Evolutionary conservation across 768 basidiomycete genomes (phyloP), one percentile per base, ranked within the genome.

Genomic region (Psilocybe cyanescens): DNA sequence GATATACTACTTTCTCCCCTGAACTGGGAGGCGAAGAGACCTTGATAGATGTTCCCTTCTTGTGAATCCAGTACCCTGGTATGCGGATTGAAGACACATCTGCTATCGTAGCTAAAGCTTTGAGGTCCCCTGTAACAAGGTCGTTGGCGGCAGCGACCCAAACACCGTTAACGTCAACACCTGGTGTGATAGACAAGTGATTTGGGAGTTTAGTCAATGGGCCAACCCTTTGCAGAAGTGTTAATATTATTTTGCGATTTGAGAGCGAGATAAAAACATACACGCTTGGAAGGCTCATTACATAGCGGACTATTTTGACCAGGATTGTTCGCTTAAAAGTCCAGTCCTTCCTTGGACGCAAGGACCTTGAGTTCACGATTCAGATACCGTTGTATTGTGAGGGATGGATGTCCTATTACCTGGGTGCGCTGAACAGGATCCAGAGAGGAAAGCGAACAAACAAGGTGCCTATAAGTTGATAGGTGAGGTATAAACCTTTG

Each of bases 51-150:
- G 68, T 63, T 1, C 77, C 79, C 30, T 73, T 71, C 67, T 80
- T 82, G 70, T 82, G 78, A 19, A 78, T 71, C 85, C 85, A 86
- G 66, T 87, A 88, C 6, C 84, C 86, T 12, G 86, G 83, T 41
- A 88, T 76, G 37, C 76, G 76, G 48, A 76, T 70, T 0, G 82
- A 73, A 3, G 72, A 59, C 19, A 85, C 79, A 4, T 72, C 68
- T 11, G 83, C 75, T 19, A 71, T 69, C 1, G 70, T 64, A 19
- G 79, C 80, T 76, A 75, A 83, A 8, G 63, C 63, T 51, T 76
- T 69, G 57, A 87, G 71, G 44, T 80, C 75, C 11, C 80, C 84
- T 0, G 73, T 74, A 12, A 87, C 64, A 28, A 82, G 73, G 16
- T 81, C 68, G 8, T 78, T 76, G 19, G 72, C 75, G 9, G 78